Base-by-base conservation (phyloP, 257 asterid genomes). In the Buddleja alternifolia region DNA sequence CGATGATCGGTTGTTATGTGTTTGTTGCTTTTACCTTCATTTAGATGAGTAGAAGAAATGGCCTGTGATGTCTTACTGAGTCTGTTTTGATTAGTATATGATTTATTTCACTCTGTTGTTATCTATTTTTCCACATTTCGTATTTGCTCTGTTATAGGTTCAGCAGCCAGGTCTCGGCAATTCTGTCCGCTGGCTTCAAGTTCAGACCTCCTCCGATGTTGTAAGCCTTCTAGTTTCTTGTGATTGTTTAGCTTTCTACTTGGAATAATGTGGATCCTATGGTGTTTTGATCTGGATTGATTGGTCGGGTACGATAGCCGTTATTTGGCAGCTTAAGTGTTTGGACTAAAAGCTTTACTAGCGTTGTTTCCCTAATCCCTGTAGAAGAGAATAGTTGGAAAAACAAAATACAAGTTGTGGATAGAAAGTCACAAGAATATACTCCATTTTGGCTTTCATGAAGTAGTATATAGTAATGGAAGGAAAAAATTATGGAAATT, bases 131-230 rank as follows among this genome's bases (percentile, higher is more conserved):
- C 5, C 34, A 1, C 5, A 29, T 29, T 29, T 5, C 5, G 3
- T 29, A 29, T 29, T 29, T 29, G 2, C 34, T 29, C 34, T 29
- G 3, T 10, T 42, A 32, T 3, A 81, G 86, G 83, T 61, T 45
- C 86, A 78, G 46, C 86, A 71, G 81, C 60, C 66, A 44, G 68
- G 47, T 63, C 65, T 78, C 17, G 16, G 80, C 69, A 69, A 72
- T 54, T 84, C 85, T 4, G 83, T 84, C 16, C 86, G 89, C 44
- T 84, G 86, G 89, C 89, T 84, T 68, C 89, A 84, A 78, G 76
- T 84, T 45, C 86, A 84, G 75, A 78, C 81, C 61, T 78, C 89
- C 32, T 81, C 89, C 19, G 75, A 74, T 77, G 73, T 81, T 62
- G 85, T 81, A 77, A 70, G 70, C 21, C 1, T 60, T 17, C 36